Percentiles rank a stretch among this genome's conserved stretches.
phyloP scores from a whole-genome alignment of 1,284 basidiomycete species.

The Ceratobasidium papillatum region DNA sequence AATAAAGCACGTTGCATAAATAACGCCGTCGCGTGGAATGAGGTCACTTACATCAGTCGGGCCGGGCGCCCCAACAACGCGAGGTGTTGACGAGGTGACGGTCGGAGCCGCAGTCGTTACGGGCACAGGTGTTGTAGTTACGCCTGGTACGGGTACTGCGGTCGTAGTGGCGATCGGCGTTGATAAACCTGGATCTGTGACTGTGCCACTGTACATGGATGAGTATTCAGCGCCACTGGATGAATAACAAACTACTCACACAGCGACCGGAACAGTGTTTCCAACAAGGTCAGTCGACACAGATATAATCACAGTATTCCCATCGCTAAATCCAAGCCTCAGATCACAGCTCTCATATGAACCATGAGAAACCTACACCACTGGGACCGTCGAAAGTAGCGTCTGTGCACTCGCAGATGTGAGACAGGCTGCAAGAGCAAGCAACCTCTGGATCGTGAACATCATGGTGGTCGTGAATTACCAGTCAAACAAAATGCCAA shows the following conservation, averaged over 20 bases:
- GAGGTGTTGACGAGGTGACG: conserved; percentile 51
- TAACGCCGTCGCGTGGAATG: not conserved
- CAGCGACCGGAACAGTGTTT: conserved; percentile 55
- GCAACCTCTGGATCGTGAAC: not conserved
- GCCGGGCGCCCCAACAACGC: conserved; percentile 57
- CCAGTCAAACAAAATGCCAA: not conserved
- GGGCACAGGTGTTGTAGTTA: conserved; percentile 44
- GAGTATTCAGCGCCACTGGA: conserved; percentile 46
- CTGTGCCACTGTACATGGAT: conserved; percentile 46
- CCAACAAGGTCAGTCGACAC: conserved; percentile 59
- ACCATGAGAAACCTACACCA: not conserved
- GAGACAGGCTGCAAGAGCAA: not conserved
- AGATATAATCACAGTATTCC: not conserved
- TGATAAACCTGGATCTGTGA: conserved; percentile 27
- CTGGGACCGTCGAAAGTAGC: not conserved
- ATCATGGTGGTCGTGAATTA: not conserved
- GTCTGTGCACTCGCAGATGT: not conserved
- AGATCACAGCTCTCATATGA: not conserved
- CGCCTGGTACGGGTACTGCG: conserved; percentile 49
- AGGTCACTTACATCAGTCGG: conserved; percentile 52
- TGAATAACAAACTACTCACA: conserved; percentile 54
- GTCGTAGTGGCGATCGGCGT: conserved; percentile 43
- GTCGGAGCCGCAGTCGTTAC: conserved; percentile 58
- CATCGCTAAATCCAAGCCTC: not conserved
- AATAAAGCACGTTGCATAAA: not conserved